phyloP scores from a whole-genome alignment of 2,329 filamentous ascomycete genomes.

The Shiraia sp. region DNA sequence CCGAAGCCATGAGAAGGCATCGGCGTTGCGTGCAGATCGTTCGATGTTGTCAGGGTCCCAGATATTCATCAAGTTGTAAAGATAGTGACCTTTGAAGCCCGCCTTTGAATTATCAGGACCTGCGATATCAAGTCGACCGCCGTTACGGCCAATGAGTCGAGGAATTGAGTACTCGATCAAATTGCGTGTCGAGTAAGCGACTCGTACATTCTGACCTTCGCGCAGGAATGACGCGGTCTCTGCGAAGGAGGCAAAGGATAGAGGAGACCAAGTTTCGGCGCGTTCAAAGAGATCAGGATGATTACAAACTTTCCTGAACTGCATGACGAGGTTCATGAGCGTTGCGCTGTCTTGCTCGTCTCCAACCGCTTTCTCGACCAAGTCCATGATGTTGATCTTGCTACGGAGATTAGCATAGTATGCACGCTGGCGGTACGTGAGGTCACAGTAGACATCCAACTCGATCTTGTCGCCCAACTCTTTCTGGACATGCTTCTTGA shows the following conservation, averaged over 20 bases:
- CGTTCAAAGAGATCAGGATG: constrained; percentile 97
- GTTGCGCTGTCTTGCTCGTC: constrained; percentile 95
- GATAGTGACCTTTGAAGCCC: constrained; percentile 77
- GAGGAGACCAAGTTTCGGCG: constrained; percentile 85
- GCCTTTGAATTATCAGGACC: constrained; percentile 73
- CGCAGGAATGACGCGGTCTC: constrained; percentile 95
- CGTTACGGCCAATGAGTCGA: constrained; percentile 77
- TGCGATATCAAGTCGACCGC: constrained; percentile 74
- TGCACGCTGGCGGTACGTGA: constrained; percentile 93
- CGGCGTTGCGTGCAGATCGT: constrained; percentile 62
- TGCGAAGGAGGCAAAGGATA: constrained; percentile 82
- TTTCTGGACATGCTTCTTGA: constrained; percentile 99
- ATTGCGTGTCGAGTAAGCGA: constrained; percentile 86
- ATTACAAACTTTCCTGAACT: constrained; percentile 99
- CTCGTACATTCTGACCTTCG: constrained; percentile 77
- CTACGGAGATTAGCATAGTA: constrained; percentile 92
- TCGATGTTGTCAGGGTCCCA: constrained; percentile 81
- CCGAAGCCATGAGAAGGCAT: constrained; percentile 85
- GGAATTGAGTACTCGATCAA: constrained; percentile 84
- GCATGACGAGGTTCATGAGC: constrained; percentile 99
- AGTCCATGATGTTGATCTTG: constrained; percentile 97
- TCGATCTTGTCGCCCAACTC: constrained; percentile 99
- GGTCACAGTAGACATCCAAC: constrained; percentile 90
- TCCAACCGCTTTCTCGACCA: constrained; percentile 95
- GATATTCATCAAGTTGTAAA: constrained; percentile 85